phyloP scores from a whole-genome alignment of 768 basidiomycete genomes.

The Serendipita sp. region DNA sequence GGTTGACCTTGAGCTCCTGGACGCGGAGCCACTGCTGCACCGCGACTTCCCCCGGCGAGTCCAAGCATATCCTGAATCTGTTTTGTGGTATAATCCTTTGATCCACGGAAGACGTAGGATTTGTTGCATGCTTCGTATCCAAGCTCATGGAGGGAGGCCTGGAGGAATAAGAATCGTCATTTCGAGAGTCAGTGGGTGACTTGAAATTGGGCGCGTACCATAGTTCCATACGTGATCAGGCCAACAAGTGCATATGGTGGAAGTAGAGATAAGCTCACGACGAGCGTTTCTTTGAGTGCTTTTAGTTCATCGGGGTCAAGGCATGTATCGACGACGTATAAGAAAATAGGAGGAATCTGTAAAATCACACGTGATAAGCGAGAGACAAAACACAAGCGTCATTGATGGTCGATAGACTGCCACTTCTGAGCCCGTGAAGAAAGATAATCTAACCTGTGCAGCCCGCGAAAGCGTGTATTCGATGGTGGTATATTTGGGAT shows the following conservation, averaged over 20 bases:
- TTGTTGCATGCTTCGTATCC: slow-evolving; percentile 93
- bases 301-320: slow-evolving; percentile 92
- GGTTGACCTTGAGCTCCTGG: slow-evolving; percentile 71
- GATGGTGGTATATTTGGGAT: slow-evolving; percentile 98
- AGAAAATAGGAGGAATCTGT: slow-evolving; percentile 67
- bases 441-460: slow-evolving; percentile 39
- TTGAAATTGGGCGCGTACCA: slow-evolving; percentile 40
- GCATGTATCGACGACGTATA: slow-evolving; percentile 96
- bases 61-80: slow-evolving; percentile 98
- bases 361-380: not conserved
- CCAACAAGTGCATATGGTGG: slow-evolving; percentile 93
- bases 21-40: slow-evolving; percentile 39
- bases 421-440: too few species aligned
- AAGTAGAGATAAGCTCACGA: slow-evolving; percentile 82
- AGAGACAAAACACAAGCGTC: not conserved
- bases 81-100: slow-evolving; percentile 90
- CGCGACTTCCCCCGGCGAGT: slow-evolving; percentile 54
- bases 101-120: slow-evolving; percentile 97
- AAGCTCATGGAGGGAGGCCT: slow-evolving; percentile 98
- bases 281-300: slow-evolving; percentile 85
- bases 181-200: too few species aligned
- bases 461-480: slow-evolving; percentile 95
- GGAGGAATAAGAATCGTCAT: not conserved
- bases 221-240: slow-evolving; percentile 90
- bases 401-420: too few species aligned